Base-by-base conservation (phyloP, 164 flowering plant species). In the Amborella trichopoda region DNA sequence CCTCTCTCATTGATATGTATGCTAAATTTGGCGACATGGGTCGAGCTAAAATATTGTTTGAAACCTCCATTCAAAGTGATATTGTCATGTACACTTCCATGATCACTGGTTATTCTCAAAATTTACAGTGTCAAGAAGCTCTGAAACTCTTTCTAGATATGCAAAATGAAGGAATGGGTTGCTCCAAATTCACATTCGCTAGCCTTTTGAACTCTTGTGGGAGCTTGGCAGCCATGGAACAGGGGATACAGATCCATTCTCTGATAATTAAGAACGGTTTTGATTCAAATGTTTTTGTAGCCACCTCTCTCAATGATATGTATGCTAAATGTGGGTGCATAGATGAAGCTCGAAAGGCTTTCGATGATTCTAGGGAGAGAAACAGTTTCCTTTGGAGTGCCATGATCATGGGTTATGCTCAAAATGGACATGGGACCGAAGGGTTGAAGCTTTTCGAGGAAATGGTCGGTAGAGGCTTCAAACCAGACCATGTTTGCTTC, bases 281-380 rank as follows among this genome's bases (percentile, higher is more conserved):
- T 19, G 71, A 70, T 40, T 34, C 33, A 50, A 63, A 48, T 37
- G 53, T 72, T 26, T 59, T 60, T 59, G 64, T 67, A 14, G 60
- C 64, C 17, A 38, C 68, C 56, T 61, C 77, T 18, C 50, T 70
- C 54, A 41, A 67, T 44, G 76, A 69, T 46, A 75, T 75, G 77
- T 75, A 75, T 30, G 65, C 73, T 8, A 72, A 72, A 53, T 68
- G 75, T 46, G 77, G 81, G 26, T 57, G 53, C 52, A 55, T 63
- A 13, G 58, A 63, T 21, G 71, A 72, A 41, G 81, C 76, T 52
- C 44, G 59, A 11, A 8, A 14, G 8, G 49, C 64, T 9, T 76
- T 63, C 36, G 53, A 76, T 41, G 56, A 52, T 38, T 33, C 61
- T 1, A 11, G 30, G 5, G 41, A 57, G 30, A 68, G 48, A 46